A percentile compares a stretch with the other conserved stretches of the same genome.
Evolutionary conservation across 1,139 yeast genomes (phyloP).

Genomic region (Lodderomyces metapsilosis): DNA sequence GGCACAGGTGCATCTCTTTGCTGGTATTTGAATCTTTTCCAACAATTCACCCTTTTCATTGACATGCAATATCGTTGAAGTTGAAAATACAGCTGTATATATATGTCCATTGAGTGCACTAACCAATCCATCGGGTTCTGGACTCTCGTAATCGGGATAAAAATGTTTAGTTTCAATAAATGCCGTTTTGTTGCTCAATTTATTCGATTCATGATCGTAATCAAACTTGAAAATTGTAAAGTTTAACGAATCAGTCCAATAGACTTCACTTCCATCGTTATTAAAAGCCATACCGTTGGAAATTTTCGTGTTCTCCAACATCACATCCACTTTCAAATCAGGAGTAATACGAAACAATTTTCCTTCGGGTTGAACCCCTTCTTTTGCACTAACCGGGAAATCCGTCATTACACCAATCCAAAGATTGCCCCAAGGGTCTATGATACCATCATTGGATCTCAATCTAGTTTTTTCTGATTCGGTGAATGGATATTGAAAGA

Average conservation of each 20-base stretch:
- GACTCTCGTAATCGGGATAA: slow-evolving; percentile 20
- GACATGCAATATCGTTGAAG: slow-evolving; percentile 54
- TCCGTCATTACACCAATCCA: slow-evolving; percentile 77
- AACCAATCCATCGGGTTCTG: slow-evolving; percentile 84
- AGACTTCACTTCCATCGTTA: slow-evolving; percentile 48
- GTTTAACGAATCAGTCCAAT: slow-evolving; percentile 71
- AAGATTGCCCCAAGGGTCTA: slow-evolving; percentile 66
- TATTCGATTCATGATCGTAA: slow-evolving; percentile 49
- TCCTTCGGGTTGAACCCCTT: slow-evolving; percentile 40
- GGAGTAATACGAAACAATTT: slow-evolving; percentile 40
- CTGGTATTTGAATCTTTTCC: slow-evolving; percentile 58
- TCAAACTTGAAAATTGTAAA: slow-evolving; percentile 61
- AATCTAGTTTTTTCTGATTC: slow-evolving; percentile 29
- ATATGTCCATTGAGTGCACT: slow-evolving; percentile 61
- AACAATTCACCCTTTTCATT: slow-evolving; percentile 51
- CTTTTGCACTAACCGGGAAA: slow-evolving; percentile 31
- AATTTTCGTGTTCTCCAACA: slow-evolving; percentile 43
- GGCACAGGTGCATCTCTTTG: slow-evolving; percentile 64
- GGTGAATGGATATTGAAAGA: slow-evolving; percentile 43
- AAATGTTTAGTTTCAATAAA: slow-evolving; percentile 41
- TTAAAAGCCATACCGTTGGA: slow-evolving; percentile 84
- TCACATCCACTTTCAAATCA: slow-evolving; percentile 30
- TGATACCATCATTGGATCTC: slow-evolving; percentile 73
- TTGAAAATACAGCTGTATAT: slow-evolving; percentile 69
- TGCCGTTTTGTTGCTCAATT: slow-evolving; percentile 40